phyloP scores from a whole-genome alignment of 1,139 yeast species.

The Kazachstania sp. region DNA sequence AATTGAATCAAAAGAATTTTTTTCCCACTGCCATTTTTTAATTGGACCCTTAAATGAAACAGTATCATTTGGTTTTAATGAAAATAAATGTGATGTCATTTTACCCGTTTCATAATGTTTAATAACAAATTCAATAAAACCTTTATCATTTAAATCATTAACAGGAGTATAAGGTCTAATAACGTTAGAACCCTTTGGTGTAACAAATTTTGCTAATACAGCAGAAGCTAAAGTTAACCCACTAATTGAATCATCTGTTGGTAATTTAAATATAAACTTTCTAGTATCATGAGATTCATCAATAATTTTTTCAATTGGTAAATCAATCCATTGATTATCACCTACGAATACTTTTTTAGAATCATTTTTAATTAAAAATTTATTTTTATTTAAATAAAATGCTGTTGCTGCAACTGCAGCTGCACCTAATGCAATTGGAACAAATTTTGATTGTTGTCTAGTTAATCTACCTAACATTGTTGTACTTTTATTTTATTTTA shows the following conservation, averaged over 20 bases:
- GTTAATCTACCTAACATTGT: constrained; percentile 4
- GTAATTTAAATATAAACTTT: constrained; percentile 64
- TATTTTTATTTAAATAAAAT: constrained; percentile 29
- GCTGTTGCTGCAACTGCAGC: constrained; percentile 46
- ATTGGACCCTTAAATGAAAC: constrained; percentile 93
- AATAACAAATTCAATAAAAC: constrained; percentile 70
- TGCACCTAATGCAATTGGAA: constrained; percentile 41
- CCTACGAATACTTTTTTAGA: constrained; percentile 53
- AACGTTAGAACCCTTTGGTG: constrained; percentile 79
- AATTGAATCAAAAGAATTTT: constrained; percentile 72
- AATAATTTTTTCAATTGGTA: constrained; percentile 48
- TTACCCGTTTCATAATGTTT: constrained; percentile 81
- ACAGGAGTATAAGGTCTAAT: constrained; percentile 96
- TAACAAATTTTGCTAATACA: constrained; percentile 70
- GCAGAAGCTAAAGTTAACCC: constrained; percentile 81
- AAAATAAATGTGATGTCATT: constrained; percentile 68
- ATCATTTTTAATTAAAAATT: constrained; percentile 6
- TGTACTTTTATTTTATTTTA: background rate
- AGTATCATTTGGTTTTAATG: constrained; percentile 69
- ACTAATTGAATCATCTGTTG: constrained; percentile 54
- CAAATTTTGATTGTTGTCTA: constrained; percentile 16
- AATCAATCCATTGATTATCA: constrained; percentile 71
- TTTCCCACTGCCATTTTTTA: constrained; percentile 84
- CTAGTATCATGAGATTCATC: constrained; percentile 54
- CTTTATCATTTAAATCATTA: constrained; percentile 48